Conservation (phyloP, 225 moss, liverwort and hornwort species). For the Sphagnum contortum region DNA sequence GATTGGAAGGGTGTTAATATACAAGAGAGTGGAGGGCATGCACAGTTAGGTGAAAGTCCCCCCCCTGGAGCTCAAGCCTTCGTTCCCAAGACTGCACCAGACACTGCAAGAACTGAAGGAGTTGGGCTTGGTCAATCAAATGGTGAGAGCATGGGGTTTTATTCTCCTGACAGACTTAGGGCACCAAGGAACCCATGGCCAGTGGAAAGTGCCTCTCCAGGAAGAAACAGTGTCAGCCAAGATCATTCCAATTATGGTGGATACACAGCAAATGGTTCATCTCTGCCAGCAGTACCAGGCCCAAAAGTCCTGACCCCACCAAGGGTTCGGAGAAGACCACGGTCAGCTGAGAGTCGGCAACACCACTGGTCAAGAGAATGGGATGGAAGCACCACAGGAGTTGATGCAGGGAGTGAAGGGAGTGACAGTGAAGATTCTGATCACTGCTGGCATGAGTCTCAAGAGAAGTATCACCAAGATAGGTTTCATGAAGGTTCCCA, state of each 20-base stretch:
- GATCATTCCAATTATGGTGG: slow-evolving; percentile 29
- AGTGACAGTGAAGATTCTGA: slow-evolving; percentile 50
- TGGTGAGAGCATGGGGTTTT: slow-evolving; percentile 32
- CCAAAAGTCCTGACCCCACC: slow-evolving; percentile 28
- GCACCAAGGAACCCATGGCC: slow-evolving; percentile 31
- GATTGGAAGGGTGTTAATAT: slow-evolving; percentile 45
- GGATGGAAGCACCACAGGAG: slow-evolving; percentile 32
- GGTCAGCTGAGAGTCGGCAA: slow-evolving; percentile 56
- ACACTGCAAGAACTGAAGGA: slow-evolving; percentile 19
- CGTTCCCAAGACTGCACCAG: slow-evolving; percentile 30
- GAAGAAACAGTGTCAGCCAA: slow-evolving; percentile 17
- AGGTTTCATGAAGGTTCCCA: slow-evolving; percentile 25
- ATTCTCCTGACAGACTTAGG: slow-evolving; percentile 39
- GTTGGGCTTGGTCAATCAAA: slow-evolving; percentile 27
- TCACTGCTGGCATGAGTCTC: slow-evolving; percentile 19
- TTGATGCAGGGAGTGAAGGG: slow-evolving; percentile 38
- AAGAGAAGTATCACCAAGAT: slow-evolving; percentile 17
- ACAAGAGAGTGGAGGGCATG: slow-evolving; percentile 31
- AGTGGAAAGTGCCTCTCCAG: slow-evolving; percentile 29
- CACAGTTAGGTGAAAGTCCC: slow-evolving; percentile 26
- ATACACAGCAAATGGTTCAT: slow-evolving; percentile 23
- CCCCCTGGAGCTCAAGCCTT: slow-evolving; percentile 20
- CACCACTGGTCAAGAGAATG: slow-evolving; percentile 37
- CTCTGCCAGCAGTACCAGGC: slow-evolving; percentile 23
- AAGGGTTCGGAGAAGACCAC: slow-evolving; percentile 56